phyloP scores from a whole-genome alignment of 768 basidiomycete species.

The Kwoniella newhampshirensis region DNA sequence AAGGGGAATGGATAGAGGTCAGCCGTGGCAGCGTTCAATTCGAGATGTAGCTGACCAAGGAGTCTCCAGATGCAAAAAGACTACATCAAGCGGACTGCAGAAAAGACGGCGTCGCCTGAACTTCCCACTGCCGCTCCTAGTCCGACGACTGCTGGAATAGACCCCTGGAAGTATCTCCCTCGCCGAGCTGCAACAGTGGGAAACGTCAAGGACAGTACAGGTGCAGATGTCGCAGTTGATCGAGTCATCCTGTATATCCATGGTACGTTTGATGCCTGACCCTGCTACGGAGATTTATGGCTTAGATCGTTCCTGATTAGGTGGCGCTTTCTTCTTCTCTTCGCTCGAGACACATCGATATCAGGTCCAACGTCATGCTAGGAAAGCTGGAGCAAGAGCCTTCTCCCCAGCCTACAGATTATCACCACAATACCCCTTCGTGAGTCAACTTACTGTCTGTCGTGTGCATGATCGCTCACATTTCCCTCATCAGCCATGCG shows the following conservation, averaged over 20 bases:
- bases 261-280: constrained; percentile 30
- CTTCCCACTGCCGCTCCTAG: not conserved
- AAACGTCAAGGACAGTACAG: constrained; percentile 39
- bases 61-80: constrained; percentile 52
- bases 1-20: constrained; percentile 55
- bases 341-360: constrained; percentile 55
- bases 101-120: not conserved
- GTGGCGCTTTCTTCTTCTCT: constrained; percentile 54
- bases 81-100: constrained; percentile 35
- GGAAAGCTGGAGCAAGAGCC: constrained; percentile 53
- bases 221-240: constrained; percentile 36
- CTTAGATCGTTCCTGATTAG: too few species aligned
- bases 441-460: constrained; percentile 26
- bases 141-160: constrained; percentile 6
- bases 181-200: constrained; percentile 25
- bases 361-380: constrained; percentile 53
- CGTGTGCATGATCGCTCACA: not conserved
- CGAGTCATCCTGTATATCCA: constrained; percentile 54
- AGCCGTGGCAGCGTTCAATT: constrained; percentile 4
- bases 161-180: constrained; percentile 26
- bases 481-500: constrained; percentile 37
- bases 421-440: constrained; percentile 52
- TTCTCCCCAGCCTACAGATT: constrained; percentile 50
- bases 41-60: not conserved
- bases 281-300: not conserved